Evolutionary conservation across 108 stramenopile species (phyloP).

Genomic region (Thalassiosira profunda): DNA sequence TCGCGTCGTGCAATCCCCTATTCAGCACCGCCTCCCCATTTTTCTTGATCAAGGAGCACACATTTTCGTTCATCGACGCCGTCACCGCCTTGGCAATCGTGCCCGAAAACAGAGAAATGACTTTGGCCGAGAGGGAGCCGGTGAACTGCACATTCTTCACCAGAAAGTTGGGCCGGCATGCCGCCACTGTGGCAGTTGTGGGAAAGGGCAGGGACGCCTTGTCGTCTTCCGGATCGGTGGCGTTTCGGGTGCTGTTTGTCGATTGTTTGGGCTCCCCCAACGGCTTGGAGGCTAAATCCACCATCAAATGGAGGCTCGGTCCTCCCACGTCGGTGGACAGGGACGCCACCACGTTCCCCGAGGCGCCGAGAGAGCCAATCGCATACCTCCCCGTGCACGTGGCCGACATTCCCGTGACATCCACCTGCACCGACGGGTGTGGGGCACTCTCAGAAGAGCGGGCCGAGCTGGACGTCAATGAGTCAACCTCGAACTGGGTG

Average conservation of each 20-base stretch:
- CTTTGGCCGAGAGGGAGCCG: slow-evolving; percentile 64
- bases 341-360: neutral
- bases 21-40: slow-evolving; percentile 16
- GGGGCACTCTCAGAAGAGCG: neutral
- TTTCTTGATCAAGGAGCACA: slow-evolving; percentile 52
- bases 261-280: slow-evolving; percentile 1
- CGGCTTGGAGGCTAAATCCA: neutral
- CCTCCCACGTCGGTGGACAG: too few species aligned
- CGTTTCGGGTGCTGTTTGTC: neutral
- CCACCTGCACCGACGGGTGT: neutral
- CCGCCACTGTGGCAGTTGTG: neutral
- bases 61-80: slow-evolving; percentile 42
- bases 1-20: slow-evolving; percentile 6
- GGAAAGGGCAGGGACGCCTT: neutral
- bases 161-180: neutral
- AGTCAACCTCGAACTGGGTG: neutral
- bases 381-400: neutral
- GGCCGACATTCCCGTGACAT: neutral
- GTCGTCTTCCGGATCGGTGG: neutral
- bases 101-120: slow-evolving; percentile 64
- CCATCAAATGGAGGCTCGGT: neutral
- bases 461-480: neutral
- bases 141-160: slow-evolving; percentile 59
- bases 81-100: slow-evolving; percentile 56
- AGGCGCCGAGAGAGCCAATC: neutral